Conservation (phyloP, 345 rosid genomes). For the Rhizophora apiculata region DNA sequence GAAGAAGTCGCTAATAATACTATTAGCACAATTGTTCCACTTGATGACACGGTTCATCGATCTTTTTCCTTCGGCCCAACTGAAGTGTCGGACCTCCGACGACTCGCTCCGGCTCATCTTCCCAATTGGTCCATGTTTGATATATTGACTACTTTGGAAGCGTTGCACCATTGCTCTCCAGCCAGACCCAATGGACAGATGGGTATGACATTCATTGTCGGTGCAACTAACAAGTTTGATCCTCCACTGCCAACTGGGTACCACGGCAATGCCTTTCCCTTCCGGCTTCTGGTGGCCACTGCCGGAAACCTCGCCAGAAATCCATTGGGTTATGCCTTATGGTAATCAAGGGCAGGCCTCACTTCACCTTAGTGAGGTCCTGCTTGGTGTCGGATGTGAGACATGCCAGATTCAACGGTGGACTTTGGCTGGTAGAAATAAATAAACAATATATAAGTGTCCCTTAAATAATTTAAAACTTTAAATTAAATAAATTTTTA, state of each 20-base stretch:
- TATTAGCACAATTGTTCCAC: not conserved
- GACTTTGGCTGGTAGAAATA: slow-evolving; percentile 18
- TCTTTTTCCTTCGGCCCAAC: slow-evolving; percentile 17
- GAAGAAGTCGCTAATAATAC: slow-evolving; percentile 2
- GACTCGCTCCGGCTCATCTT: not conserved
- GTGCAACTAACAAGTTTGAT: not conserved
- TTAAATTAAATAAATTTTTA: no score
- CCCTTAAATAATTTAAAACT: no score
- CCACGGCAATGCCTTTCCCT: slow-evolving; percentile 39
- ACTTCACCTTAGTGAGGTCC: slow-evolving; percentile 11
- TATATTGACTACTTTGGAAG: slow-evolving; percentile 26
- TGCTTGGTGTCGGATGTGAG: slow-evolving; percentile 26
- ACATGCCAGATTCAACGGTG: slow-evolving; percentile 13
- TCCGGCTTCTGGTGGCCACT: slow-evolving; percentile 22
- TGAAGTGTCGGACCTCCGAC: not conserved
- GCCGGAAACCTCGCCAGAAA: slow-evolving; percentile 13
- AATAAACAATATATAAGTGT: no score
- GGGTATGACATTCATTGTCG: not conserved
- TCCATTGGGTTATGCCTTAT: slow-evolving; percentile 35
- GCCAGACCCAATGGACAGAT: slow-evolving; percentile 9
- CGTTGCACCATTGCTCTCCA: slow-evolving; percentile 15
- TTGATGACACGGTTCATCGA: not conserved
- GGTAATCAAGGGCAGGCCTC: slow-evolving; percentile 23
- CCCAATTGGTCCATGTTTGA: slow-evolving; percentile 19
- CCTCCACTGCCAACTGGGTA: slow-evolving; percentile 23